Conservation (phyloP, 768 basidiomycete species). For the Phaeotremella fagi region DNA sequence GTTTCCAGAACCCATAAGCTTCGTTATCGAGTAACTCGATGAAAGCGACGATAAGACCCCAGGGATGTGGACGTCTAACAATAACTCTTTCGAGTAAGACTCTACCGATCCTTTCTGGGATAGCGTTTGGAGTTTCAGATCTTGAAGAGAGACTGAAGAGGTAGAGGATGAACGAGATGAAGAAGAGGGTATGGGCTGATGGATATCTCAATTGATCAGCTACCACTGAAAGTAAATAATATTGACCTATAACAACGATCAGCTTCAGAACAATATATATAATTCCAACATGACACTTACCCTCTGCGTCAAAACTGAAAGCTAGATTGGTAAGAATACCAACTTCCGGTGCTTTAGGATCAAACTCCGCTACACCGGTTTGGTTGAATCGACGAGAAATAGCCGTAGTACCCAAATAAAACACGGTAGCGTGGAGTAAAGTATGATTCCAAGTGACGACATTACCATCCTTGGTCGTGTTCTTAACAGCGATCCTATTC, state of each 20-base stretch:
- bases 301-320: slow-evolving; percentile 81
- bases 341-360: slow-evolving; percentile 75
- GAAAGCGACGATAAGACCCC: slow-evolving; percentile 90
- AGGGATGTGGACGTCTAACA: slow-evolving; percentile 91
- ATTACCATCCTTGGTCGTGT: slow-evolving; percentile 41
- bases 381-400: slow-evolving; percentile 82
- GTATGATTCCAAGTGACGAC: slow-evolving; percentile 70
- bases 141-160: slow-evolving; percentile 57
- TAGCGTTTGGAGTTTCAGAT: slow-evolving; percentile 49
- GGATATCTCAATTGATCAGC: slow-evolving; percentile 94
- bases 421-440: slow-evolving; percentile 86
- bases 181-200: slow-evolving; percentile 98
- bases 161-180: slow-evolving; percentile 81
- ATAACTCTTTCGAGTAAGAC: slow-evolving; percentile 91
- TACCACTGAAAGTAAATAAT: slow-evolving; percentile 87
- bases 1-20: slow-evolving; percentile 47
- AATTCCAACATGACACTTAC: too few species aligned
- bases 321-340: slow-evolving; percentile 77
- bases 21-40: slow-evolving; percentile 82
- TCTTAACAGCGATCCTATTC: slow-evolving; percentile 63
- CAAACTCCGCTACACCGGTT: slow-evolving; percentile 75
- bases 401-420: slow-evolving; percentile 92
- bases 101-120: slow-evolving; percentile 56
- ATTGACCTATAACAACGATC: slow-evolving; percentile 64
- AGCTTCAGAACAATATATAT: too few species aligned